Base-by-base conservation (phyloP, 768 basidiomycete genomes). In the Macrolepiota dolichaula region DNA sequence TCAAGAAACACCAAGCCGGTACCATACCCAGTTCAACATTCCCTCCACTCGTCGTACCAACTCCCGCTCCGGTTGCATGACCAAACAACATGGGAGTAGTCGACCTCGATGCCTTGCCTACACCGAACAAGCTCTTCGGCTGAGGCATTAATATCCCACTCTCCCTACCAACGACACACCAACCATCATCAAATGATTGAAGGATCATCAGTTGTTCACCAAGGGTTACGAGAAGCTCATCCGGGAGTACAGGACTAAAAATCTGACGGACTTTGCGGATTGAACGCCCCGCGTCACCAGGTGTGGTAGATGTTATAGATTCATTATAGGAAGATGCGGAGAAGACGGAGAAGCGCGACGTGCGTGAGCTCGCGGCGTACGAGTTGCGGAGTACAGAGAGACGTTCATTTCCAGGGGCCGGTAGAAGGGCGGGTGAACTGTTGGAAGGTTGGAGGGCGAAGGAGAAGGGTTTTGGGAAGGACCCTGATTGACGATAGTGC, bases 1-100 rank as follows among this genome's bases (percentile, higher is more conserved):
- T 85, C 64, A 84, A 58, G 79, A 93, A 91, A 68, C 83, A 86
- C 89, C 90, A 92, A 5, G 87, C 84, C 11, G 91, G 91, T 2
- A 91, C 83, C 35, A 87, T 80, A 40, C 91, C 91, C 17, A 91
- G 71, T 68, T 91, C 89, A 37, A 86, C 75, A 44, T 82, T 77
- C 5, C 51, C 51, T 35, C 57, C 50, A 51, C 55, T 60, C 9
- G 46, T 35, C 10, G 51, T 51, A 32, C 50, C 58, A 22, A 49
- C 54, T 1, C 51, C 58, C 54, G 37, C 22, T 5, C 51, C 49
- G 19, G 15, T 2, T 9, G 42, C 50, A 13, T 37, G 49, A 10
- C 56, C 70, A 49, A 61, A 57, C 24, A 59, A 56, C 6, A 70
- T 64, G 11, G 74, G 69, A 1, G 46, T 60, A 59, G 17, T 27